Conservation (phyloP, 2,329 filamentous ascomycete genomes). For the Calonectria ilicicola region DNA sequence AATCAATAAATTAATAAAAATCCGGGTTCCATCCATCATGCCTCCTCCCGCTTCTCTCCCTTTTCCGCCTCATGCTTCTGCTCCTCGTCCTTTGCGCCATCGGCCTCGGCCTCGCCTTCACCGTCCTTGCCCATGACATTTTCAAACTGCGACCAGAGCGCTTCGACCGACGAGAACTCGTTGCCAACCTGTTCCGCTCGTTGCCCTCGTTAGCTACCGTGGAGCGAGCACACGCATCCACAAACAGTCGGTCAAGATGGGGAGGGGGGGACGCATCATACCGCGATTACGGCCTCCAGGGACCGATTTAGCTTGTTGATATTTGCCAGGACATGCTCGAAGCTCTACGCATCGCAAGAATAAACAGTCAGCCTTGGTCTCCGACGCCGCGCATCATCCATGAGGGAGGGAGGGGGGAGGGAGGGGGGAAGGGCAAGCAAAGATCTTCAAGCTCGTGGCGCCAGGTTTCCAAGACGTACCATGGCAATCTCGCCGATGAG, state of each 20-base stretch:
- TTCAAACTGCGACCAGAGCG: conserved; percentile 97
- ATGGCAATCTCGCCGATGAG: conserved; percentile 80
- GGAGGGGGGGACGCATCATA: conserved; percentile 54
- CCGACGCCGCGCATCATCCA: background rate
- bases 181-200: conserved; percentile 81
- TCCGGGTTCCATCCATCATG: conserved; percentile 18
- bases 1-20: conserved; percentile 4
- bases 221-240: background rate
- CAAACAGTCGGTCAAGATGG: background rate
- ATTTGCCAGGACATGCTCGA: conserved; percentile 94
- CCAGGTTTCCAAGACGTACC: conserved; percentile 56
- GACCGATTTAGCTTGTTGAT: conserved; percentile 96
- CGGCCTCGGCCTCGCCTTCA: conserved; percentile 38
- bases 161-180: conserved; percentile 97
- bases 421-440: too few species aligned
- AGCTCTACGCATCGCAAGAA: conserved; percentile 59
- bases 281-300: conserved; percentile 90
- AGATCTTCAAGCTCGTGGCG: background rate
- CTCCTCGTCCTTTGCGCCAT: conserved; percentile 34
- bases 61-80: conserved; percentile 28
- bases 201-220: background rate
- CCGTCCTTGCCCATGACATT: conserved; percentile 87
- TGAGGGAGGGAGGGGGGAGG: background rate
- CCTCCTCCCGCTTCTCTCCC: conserved; percentile 27
- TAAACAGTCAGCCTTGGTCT: background rate